Base-by-base conservation (phyloP, 108 stramenopile species). In the Schizochytrium sp. region DNA sequence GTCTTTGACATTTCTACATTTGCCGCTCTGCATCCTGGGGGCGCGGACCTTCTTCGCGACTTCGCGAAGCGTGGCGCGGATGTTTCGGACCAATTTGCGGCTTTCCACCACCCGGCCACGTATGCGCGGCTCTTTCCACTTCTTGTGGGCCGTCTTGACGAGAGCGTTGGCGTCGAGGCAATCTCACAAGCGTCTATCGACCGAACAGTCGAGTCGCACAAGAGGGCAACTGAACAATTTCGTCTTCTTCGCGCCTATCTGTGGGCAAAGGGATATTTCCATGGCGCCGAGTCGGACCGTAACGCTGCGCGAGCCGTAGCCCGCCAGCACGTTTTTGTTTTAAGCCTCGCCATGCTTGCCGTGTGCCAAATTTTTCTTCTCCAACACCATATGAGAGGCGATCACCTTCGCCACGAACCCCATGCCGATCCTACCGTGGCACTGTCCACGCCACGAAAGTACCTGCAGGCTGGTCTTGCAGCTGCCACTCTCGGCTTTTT, bases 1-100 rank as follows among this genome's bases (percentile, higher is more conserved):
- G 89, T 90, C n/a, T 90, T 76, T 58, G 89, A 90, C 34, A 87
- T 87, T 5, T 25, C 87, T 4, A 0, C 19, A 5, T 90, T 87
- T 18, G 89, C 89, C 12, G 29, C 44, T 12, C 12, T 5, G 6
- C 89, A 90, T 29, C 89, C 89, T 5, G 89, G 89, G 5, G 89
- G 89, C 45, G 23, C 0, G 53, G 88, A 5, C 2, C 28, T 90
- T 12, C 58, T 90, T 0, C 5, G 19, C 16, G 72, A 60, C 3
- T 83, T 3, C 3, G 45, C 76, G 12, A 8, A 12, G n/a, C 44
- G 59, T 5, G 87, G 87, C 16, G 53, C 43, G 28, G 89, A 90
- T 44, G 44, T 34, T n/a, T 48, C 58, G 25, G 87, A 90, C 48
- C 87, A 21, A 19, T 90, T 90, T 6, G 48, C 5, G 5, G 87